These are phyloP conservation scores for Eucalyptus decipiens DNA, from an alignment of 345 rosid species.

Conservation along the genomic window DNA sequence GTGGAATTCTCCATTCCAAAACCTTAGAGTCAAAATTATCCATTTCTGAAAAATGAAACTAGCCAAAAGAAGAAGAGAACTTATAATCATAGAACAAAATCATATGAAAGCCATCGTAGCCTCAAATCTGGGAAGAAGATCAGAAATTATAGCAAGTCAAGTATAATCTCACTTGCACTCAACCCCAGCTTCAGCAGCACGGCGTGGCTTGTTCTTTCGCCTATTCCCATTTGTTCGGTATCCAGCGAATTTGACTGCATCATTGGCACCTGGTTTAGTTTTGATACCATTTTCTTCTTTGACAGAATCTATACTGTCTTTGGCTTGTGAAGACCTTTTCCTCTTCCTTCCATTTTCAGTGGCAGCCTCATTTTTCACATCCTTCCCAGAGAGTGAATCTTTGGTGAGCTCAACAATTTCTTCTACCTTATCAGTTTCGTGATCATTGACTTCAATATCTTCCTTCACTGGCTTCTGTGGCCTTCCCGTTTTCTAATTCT, in stretches of 20 bases:
- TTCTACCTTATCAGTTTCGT: conserved; percentile 22
- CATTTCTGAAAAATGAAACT: neutral
- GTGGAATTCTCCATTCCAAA: neutral
- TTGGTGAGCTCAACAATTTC: conserved; percentile 29
- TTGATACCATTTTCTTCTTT: conserved; percentile 40
- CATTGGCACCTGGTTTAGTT: conserved; percentile 26
- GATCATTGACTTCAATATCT: conserved; percentile 22
- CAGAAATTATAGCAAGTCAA: neutral
- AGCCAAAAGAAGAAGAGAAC: neutral
- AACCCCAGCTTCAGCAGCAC: conserved; percentile 80
- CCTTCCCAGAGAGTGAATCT: conserved; percentile 16
- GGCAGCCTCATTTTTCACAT: conserved; percentile 13
- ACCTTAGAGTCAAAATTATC: neutral
- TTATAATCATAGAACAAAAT: neutral
- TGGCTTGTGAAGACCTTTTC: conserved; percentile 23
- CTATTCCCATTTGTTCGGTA: conserved; percentile 50
- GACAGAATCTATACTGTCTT: conserved; percentile 10
- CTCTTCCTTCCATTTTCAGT: conserved; percentile 45
- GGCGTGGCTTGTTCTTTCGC: conserved; percentile 65
- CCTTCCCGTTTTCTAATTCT: conserved; percentile 48
- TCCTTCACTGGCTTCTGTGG: conserved; percentile 49
- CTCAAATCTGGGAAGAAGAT: neutral
- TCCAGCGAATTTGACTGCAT: conserved; percentile 29
- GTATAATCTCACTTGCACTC: conserved; percentile 37
- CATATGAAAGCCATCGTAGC: neutral